Percentiles rank a stretch among this genome's conserved stretches.
Conservation (phyloP, 805 yeast genomes). For the Huiozyma naganishii region DNA sequence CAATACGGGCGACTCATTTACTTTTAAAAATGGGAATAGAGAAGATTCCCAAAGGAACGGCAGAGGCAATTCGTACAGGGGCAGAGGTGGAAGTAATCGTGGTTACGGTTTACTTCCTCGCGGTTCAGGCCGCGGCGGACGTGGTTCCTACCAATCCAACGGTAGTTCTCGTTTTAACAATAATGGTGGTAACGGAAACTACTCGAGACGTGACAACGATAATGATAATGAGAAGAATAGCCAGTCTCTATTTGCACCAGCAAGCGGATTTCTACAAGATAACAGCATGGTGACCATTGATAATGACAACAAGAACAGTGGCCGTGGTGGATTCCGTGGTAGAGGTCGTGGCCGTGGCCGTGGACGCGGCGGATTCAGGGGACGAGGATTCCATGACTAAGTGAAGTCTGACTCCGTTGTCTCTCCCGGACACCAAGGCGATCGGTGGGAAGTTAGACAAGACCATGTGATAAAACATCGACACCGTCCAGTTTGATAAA, state of each 20-base stretch:
- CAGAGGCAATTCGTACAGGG: background rate
- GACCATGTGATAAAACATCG: too few species aligned
- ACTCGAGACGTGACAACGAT: background rate
- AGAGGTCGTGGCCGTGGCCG: constrained; percentile 9
- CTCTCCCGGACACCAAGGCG: too few species aligned
- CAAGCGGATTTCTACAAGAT: constrained; percentile 22
- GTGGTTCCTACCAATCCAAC: constrained; percentile 6
- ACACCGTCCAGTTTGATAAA: too few species aligned
- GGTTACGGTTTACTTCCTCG: constrained; percentile 5
- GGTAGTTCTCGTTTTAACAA: constrained; percentile 1
- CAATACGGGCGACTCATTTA: constrained; percentile 3
- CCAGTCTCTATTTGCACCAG: constrained; percentile 25
- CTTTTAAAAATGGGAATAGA: constrained; percentile 9
- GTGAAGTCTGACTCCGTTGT: too few species aligned
- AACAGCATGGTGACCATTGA: constrained; percentile 7
- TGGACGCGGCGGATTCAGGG: constrained; percentile 3
- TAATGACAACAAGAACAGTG: constrained; percentile 7
- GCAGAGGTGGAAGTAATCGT: constrained; percentile 1
- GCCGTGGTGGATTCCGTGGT: constrained; percentile 11
- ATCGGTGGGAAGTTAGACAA: too few species aligned
- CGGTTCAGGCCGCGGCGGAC: constrained; percentile 3
- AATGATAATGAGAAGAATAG: constrained; percentile 6
- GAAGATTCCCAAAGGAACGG: background rate
- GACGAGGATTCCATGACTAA: too few species aligned
- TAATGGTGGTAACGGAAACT: background rate